Evolutionary conservation across 192 early-diverging fungal genomes (phyloP), one percentile per base, ranked within the genome.

Genomic region (Backusella morwellensis): DNA sequence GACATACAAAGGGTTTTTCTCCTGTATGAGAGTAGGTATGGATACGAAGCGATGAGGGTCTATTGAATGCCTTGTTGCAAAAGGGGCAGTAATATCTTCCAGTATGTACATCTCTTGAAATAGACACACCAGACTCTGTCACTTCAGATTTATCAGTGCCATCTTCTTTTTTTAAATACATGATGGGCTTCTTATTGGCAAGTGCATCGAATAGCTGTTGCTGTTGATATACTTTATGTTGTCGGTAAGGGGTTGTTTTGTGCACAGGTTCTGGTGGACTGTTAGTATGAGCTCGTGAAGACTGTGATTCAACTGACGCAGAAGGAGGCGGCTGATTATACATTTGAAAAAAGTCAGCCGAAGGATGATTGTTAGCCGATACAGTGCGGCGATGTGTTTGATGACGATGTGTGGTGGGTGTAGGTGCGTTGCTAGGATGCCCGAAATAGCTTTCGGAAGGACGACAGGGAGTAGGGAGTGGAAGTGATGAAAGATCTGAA

Each of bases 11-110:
- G 0, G 93, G 93, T 50, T 91, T 91, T 72, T 95, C 92, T 4
- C 93, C 93, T 5, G 93, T 94, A 66, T 95, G 93, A 0, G 92
- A 91, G 74, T 89, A 88, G n/a, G 88, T 90, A 77, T 94, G 93
- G 35, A 92, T 92, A 2, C 87, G 78, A 1, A 93, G 76, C 0
- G 92, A 90, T 26, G 90, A 91, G 0, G 93, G 93, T 42, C 93
- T 85, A 7, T 90, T 86, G 56, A 95, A 95, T 35, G 74, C 71
- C 56, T 93, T 95, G 21, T 78, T 70, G 72, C 93, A 95, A 41
- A 80, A 83, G 11, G 83, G 76, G 59, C 92, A 93, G 54, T 86
- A 82, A 74, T 91, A 92, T 70, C 85, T 75, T 23, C 74, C 74
- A 19, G 74, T 67, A n/a, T 75, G 40, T 40, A 42, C 41, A 68